Conservation (phyloP, 177 flowering plant species). For the Tripterygium wilfordii region DNA sequence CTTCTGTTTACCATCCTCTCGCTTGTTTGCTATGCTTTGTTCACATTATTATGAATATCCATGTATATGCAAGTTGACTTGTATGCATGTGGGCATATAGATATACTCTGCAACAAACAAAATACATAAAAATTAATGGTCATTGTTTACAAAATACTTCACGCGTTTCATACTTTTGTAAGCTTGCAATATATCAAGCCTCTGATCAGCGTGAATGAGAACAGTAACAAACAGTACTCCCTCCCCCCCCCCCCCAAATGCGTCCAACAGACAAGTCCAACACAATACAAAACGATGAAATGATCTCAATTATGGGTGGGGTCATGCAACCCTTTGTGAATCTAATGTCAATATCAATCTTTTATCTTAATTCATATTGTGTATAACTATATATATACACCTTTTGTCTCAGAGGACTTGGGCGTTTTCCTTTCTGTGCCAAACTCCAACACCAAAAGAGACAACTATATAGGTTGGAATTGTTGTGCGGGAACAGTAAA, state of each 20-base stretch:
- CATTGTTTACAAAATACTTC: constrained; percentile 15
- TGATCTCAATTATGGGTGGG: background rate
- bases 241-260: too few relatives aligned
- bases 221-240: constrained; percentile 3
- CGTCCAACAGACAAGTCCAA: constrained; percentile 39
- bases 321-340: constrained; percentile 4
- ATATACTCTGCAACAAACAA: constrained; percentile 16
- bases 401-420: constrained; percentile 18
- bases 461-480: too few relatives aligned
- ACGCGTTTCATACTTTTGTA: constrained; percentile 30
- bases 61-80: constrained; percentile 8
- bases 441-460: constrained; percentile 28
- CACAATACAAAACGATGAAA: constrained; percentile 22
- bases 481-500: too few relatives aligned
- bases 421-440: constrained; percentile 27
- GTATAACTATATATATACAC: too few relatives aligned
- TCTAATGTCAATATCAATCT: constrained; percentile 24
- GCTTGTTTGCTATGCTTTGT: constrained; percentile 12
- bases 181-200: constrained; percentile 31
- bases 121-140: constrained; percentile 18
- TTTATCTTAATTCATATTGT: constrained; percentile 8
- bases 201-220: constrained; percentile 5
- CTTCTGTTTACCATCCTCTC: constrained; percentile 21
- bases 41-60: background rate
- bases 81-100: constrained; percentile 11